Conservation (phyloP, 305 asterid species). For the Ilex paraguariensis region DNA sequence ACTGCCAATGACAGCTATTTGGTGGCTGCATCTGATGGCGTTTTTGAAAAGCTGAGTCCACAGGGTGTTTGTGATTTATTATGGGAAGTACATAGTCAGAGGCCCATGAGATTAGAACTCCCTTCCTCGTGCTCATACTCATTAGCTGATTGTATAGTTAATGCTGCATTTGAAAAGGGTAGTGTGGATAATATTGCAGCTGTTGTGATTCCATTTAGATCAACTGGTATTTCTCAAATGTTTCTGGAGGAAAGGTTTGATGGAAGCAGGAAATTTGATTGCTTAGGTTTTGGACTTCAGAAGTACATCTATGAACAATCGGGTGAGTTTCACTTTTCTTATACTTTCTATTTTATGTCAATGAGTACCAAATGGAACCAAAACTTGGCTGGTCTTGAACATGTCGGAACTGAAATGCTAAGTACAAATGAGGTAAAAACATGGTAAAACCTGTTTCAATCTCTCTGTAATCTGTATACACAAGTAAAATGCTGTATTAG, state of each 20-base stretch:
- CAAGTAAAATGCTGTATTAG: too few relatives aligned
- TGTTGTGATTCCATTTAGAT: conserved; percentile 54
- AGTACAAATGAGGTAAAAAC: neutral
- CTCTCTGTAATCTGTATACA: too few relatives aligned
- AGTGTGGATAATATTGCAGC: conserved; percentile 94
- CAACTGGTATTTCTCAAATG: conserved; percentile 30
- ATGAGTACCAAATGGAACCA: neutral
- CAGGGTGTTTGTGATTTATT: conserved; percentile 87
- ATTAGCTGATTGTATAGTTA: conserved; percentile 79
- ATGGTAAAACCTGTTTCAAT: too few relatives aligned
- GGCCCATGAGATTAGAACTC: conserved; percentile 33
- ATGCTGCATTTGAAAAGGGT: conserved; percentile 77
- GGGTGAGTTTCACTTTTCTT: conserved; percentile 38
- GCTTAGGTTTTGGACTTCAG: conserved; percentile 46
- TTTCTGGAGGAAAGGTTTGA: conserved; percentile 27
- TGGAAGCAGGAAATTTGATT: conserved; percentile 29
- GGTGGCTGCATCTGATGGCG: conserved; percentile 92
- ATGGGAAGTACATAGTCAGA: conserved; percentile 57
- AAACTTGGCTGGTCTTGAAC: neutral
- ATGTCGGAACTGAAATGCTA: neutral
- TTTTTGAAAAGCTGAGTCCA: conserved; percentile 79
- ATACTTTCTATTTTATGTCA: neutral
- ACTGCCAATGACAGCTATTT: conserved; percentile 76
- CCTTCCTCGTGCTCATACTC: conserved; percentile 60
- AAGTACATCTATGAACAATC: conserved; percentile 35